These are phyloP conservation scores for Starmerella scarabaei DNA, from an alignment of 805 yeast genomes.

Conservation along the genomic window DNA sequence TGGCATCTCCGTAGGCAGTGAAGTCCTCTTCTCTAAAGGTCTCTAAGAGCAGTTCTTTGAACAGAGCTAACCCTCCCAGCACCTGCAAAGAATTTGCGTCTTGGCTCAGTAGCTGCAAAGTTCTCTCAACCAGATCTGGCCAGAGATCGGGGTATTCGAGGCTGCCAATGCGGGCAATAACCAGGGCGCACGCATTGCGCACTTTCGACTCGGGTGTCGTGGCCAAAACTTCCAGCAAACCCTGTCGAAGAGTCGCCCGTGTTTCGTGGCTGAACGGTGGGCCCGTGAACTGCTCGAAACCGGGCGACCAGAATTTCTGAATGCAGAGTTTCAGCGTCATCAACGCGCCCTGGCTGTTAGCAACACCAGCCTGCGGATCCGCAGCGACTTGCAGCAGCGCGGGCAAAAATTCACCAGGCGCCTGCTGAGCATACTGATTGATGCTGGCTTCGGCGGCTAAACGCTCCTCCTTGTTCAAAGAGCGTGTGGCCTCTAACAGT, in stretches of 20 bases:
- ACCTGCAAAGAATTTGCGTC: slow-evolving; percentile 35
- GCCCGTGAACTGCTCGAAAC: slow-evolving; percentile 61
- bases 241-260: slow-evolving; percentile 40
- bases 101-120: slow-evolving; percentile 16
- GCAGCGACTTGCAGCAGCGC: slow-evolving; percentile 13
- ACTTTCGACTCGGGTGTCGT: slow-evolving; percentile 35
- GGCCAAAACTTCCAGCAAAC: slow-evolving; percentile 38
- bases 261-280: slow-evolving; percentile 43
- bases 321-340: slow-evolving; percentile 55
- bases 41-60: slow-evolving; percentile 70
- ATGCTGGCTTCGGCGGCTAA: slow-evolving; percentile 11
- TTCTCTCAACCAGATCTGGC: slow-evolving; percentile 44
- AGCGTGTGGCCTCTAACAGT: slow-evolving; percentile 13
- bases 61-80: slow-evolving; percentile 23
- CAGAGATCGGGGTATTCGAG: slow-evolving; percentile 93
- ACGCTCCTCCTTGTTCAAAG: slow-evolving; percentile 7
- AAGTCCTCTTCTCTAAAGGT: slow-evolving; percentile 76
- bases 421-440: not conserved
- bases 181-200: slow-evolving; percentile 54
- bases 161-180: slow-evolving; percentile 71
- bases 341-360: slow-evolving; percentile 42
- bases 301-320: slow-evolving; percentile 71
- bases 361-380: slow-evolving; percentile 9
- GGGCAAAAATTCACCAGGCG: slow-evolving; percentile 12
- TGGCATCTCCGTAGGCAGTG: slow-evolving; percentile 45